phyloP scores from a whole-genome alignment of 1,284 basidiomycete genomes.

The Ustilago nuda region DNA sequence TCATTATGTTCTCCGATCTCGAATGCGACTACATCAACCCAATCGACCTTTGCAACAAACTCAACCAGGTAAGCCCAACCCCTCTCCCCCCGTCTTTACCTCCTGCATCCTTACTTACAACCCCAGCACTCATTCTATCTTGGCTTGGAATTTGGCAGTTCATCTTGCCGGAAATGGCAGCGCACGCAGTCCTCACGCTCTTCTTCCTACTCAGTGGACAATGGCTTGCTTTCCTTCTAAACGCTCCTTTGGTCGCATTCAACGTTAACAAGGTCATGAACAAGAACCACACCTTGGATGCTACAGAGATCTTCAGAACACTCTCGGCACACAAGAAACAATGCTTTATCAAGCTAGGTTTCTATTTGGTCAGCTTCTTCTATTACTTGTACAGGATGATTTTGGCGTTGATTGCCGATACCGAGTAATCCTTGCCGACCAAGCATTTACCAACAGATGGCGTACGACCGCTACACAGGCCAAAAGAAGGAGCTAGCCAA shows the following conservation, averaged over 20 bases:
- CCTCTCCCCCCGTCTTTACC: neutral
- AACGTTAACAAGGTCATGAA: constrained; percentile 97
- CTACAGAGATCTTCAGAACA: constrained; percentile 98
- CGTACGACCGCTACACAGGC: too few relatives aligned
- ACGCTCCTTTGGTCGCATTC: constrained; percentile 87
- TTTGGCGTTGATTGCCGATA: constrained; percentile 55
- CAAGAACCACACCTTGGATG: constrained; percentile 98
- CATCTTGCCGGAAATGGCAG: constrained; percentile 94
- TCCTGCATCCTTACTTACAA: neutral
- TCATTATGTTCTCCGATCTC: constrained; percentile 88
- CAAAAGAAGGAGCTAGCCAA: too few relatives aligned
- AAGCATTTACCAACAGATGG: neutral
- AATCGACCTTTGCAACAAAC: constrained; percentile 99
- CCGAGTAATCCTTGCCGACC: constrained; percentile 22
- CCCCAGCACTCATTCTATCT: neutral
- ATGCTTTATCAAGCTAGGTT: constrained; percentile 74
- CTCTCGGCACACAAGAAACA: constrained; percentile 92
- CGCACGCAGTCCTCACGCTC: constrained; percentile 84
- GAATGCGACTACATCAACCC: constrained; percentile 92
- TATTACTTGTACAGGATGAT: constrained; percentile 68
- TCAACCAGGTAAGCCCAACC: constrained; percentile 82
- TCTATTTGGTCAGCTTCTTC: constrained; percentile 69
- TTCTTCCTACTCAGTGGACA: constrained; percentile 79
- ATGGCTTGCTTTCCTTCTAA: constrained; percentile 93
- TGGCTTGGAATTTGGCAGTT: constrained; percentile 75